These are phyloP conservation scores for Pisolithus microcarpus DNA, from an alignment of 768 basidiomycete species.

Conservation along the genomic window DNA sequence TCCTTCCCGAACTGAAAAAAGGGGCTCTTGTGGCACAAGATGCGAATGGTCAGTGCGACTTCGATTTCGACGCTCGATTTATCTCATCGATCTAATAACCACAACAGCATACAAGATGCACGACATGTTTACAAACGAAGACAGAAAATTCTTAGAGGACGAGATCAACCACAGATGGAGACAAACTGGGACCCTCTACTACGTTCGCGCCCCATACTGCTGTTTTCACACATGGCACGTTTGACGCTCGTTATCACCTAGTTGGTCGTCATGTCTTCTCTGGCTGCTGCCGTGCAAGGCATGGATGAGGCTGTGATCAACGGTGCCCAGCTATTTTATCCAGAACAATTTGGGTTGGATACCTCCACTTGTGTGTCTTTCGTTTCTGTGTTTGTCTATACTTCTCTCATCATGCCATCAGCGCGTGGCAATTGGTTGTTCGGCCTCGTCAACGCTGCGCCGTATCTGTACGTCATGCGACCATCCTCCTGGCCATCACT, in stretches of 20 bases:
- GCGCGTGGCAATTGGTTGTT: slow-evolving; percentile 61
- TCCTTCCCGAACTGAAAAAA: slow-evolving; percentile 47
- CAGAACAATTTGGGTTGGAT: slow-evolving; percentile 48
- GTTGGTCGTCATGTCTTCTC: slow-evolving; percentile 51
- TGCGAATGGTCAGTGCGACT: slow-evolving; percentile 41
- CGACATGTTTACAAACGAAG: slow-evolving; percentile 34
- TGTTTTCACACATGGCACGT: neutral
- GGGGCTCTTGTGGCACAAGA: slow-evolving; percentile 75
- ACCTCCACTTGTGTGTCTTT: slow-evolving; percentile 7
- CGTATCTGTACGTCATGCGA: slow-evolving; percentile 36
- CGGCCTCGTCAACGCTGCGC: slow-evolving; percentile 65
- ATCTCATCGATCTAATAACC: slow-evolving; percentile 4
- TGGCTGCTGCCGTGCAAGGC: slow-evolving; percentile 75
- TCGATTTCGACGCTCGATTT: too few species aligned
- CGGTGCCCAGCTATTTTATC: slow-evolving; percentile 41
- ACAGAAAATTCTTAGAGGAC: slow-evolving; percentile 33
- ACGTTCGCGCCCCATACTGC: slow-evolving; percentile 14
- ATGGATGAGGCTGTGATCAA: slow-evolving; percentile 37
- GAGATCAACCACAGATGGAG: slow-evolving; percentile 44
- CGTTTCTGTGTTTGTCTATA: slow-evolving; percentile 11
- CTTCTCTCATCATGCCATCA: slow-evolving; percentile 18
- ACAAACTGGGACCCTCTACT: slow-evolving; percentile 42
- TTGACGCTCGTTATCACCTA: slow-evolving; percentile 15
- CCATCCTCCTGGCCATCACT: neutral
- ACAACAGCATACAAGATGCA: slow-evolving; percentile 37